Base-by-base conservation (phyloP, 805 yeast species). In the Lipomyces anomalus region DNA sequence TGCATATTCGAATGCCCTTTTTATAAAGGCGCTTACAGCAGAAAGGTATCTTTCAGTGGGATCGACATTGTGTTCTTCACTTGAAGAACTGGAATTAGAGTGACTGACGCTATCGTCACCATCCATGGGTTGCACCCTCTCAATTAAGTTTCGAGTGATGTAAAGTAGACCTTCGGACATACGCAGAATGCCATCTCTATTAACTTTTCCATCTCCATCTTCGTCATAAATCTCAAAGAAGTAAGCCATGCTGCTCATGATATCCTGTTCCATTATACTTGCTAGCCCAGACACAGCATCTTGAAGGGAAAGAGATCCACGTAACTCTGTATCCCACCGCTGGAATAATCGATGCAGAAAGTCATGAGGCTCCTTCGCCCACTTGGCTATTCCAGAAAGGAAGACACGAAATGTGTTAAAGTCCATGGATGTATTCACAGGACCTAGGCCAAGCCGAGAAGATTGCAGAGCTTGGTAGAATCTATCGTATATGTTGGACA, bases 1-100 rank as follows among this genome's bases (percentile, higher is more conserved):
- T n/a, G 96, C 95, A 63, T 88, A 87, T 59, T 88, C 95, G 61
- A 88, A 88, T 0, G 95, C 87, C 48, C 95, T 70, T 62, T 85
- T 86, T 37, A 90, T 76, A 57, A 90, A 92, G 17, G 76, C 79
- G 50, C 95, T 83, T 3, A 95, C 92, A 0, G 96, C 90, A 1
- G 86, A 75, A 22, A 92, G 70, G 59, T 88, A 90, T 50, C n/a
- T n/a, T n/a, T n/a, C n/a, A n/a, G n/a, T n/a, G n/a, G n/a, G n/a
- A n/a, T n/a, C n/a, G n/a, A n/a, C n/a, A n/a, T n/a, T n/a, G n/a
- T n/a, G n/a, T n/a, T n/a, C n/a, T n/a, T n/a, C n/a, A n/a, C n/a
- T n/a, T n/a, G n/a, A n/a, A n/a, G n/a, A n/a, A n/a, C n/a, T n/a
- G n/a, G n/a, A n/a, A n/a, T n/a, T n/a, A n/a, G n/a, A n/a, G n/a